These are phyloP conservation scores for Ogataea hybrid DNA, from an alignment of 1,139 yeast species.

Conservation along the genomic window DNA sequence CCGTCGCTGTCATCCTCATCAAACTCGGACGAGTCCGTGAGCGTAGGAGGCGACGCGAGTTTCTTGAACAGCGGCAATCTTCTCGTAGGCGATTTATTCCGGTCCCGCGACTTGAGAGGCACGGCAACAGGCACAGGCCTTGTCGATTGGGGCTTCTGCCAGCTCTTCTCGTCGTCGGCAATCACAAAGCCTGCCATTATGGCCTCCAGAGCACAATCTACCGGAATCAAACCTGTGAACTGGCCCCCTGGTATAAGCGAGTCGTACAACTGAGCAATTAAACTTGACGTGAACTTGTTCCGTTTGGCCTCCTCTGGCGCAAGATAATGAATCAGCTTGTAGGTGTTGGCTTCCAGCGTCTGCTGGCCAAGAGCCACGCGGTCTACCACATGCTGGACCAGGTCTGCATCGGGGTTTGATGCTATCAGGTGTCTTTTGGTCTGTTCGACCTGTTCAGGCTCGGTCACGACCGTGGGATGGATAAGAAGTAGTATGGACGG, in stretches of 20 bases:
- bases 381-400: constrained; percentile 68
- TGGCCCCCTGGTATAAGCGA: constrained; percentile 47
- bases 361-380: constrained; percentile 61
- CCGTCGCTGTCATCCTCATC: constrained; percentile 38
- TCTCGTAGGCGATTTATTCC: constrained; percentile 20
- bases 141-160: constrained; percentile 42
- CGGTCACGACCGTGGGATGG: constrained; percentile 72
- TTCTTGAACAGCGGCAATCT: constrained; percentile 36
- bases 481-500: constrained; percentile 45
- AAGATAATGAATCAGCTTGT: constrained; percentile 51
- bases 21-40: constrained; percentile 46
- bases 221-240: constrained; percentile 52
- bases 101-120: constrained; percentile 22
- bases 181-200: constrained; percentile 64
- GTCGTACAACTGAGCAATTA: constrained; percentile 42
- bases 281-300: constrained; percentile 43
- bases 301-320: constrained; percentile 51
- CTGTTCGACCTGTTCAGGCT: constrained; percentile 46
- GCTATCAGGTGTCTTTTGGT: constrained; percentile 33
- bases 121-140: constrained; percentile 13
- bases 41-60: constrained; percentile 31
- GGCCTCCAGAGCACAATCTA: constrained; percentile 53
- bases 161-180: constrained; percentile 36
- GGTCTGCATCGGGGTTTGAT: constrained; percentile 27
- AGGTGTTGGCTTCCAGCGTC: constrained; percentile 42